phyloP scores from a whole-genome alignment of 2,329 filamentous ascomycete genomes.

The Trichoderma hamatum region DNA sequence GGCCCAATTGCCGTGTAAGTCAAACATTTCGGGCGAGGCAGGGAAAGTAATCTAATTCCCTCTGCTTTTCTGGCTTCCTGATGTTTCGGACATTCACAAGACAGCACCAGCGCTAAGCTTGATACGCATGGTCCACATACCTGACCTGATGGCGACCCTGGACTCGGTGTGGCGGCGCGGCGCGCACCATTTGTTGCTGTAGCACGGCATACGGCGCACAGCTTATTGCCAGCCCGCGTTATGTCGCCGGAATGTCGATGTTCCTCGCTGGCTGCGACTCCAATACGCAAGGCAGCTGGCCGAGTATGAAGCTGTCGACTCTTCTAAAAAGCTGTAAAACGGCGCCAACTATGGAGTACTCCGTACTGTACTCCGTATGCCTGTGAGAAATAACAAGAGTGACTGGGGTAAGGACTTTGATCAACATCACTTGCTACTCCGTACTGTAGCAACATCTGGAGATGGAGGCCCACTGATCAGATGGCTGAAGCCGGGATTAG shows the following conservation, averaged over 20 bases:
- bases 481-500: slow-evolving; percentile 15
- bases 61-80: not conserved
- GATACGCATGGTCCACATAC: slow-evolving; percentile 15
- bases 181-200: slow-evolving; percentile 8
- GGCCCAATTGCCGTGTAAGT: slow-evolving; percentile 6
- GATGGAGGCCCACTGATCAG: slow-evolving; percentile 20
- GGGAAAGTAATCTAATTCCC: slow-evolving; percentile 6
- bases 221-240: not conserved
- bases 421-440: not conserved
- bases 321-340: not conserved
- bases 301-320: not conserved
- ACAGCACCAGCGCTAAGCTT: slow-evolving; percentile 6
- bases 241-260: slow-evolving; percentile 8
- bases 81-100: slow-evolving; percentile 7
- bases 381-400: not conserved
- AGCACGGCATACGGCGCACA: not conserved
- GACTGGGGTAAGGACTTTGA: not conserved
- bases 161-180: not conserved
- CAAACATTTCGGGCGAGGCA: slow-evolving; percentile 20
- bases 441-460: not conserved
- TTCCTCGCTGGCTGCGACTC: not conserved
- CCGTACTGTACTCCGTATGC: not conserved
- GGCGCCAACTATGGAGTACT: not conserved
- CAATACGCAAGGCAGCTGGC: not conserved
- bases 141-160: slow-evolving; percentile 5